Conservation (phyloP, 352 stramenopile genomes). For the Peronospora belbahrii region DNA sequence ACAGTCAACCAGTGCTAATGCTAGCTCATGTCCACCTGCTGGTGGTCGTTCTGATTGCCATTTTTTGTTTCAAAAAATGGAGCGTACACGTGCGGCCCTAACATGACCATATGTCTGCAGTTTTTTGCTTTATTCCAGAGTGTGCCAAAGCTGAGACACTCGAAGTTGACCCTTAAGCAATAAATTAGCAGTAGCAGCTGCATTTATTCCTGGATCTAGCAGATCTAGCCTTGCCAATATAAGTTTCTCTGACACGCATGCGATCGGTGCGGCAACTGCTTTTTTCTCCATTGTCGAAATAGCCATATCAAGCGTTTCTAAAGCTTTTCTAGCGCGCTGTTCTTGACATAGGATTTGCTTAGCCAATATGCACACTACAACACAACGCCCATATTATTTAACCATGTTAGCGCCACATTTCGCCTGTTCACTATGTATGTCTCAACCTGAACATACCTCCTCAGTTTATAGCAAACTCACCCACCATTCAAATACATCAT, state of each 20-base stretch:
- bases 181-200: neutral
- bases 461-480: slow-evolving; percentile 45
- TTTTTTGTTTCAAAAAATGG: slow-evolving; percentile 14
- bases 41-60: neutral
- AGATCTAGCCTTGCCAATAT: slow-evolving; percentile 40
- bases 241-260: slow-evolving; percentile 38
- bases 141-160: slow-evolving; percentile 28
- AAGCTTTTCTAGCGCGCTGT: slow-evolving; percentile 21
- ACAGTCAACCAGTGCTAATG: slow-evolving; percentile 31
- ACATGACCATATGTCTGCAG: slow-evolving; percentile 35
- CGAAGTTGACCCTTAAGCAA: slow-evolving; percentile 8
- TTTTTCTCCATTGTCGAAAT: slow-evolving; percentile 25
- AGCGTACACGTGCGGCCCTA: slow-evolving; percentile 31
- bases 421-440: slow-evolving; percentile 36
- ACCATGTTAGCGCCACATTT: slow-evolving; percentile 13
- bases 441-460: slow-evolving; percentile 41
- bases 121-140: slow-evolving; percentile 37
- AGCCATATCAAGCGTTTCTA: slow-evolving; percentile 19
- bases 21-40: slow-evolving; percentile 17
- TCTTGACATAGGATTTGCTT: slow-evolving; percentile 39
- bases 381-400: slow-evolving; percentile 26
- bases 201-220: slow-evolving; percentile 26
- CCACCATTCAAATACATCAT: slow-evolving; percentile 53
- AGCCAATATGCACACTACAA: slow-evolving; percentile 47
- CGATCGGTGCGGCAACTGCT: slow-evolving; percentile 6